Conservation (phyloP, 495 filamentous ascomycete genomes). For the Pseudomonodictys pantanalensis region DNA sequence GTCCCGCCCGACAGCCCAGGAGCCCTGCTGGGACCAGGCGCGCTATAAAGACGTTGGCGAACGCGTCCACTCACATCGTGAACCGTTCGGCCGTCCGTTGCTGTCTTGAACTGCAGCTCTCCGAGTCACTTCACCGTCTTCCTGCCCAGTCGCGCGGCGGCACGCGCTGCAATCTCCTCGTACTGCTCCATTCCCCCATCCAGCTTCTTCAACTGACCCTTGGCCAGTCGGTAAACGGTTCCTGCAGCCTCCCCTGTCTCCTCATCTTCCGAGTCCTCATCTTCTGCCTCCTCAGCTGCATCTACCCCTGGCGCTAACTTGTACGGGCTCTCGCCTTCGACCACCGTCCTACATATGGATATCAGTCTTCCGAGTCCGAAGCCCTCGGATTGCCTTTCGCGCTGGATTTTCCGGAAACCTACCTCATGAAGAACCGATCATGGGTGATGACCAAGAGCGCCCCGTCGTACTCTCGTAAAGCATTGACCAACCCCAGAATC, state of each 20-base stretch:
- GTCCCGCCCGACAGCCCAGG: no score
- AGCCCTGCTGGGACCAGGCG: no score
- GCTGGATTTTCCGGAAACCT: slow-evolving; percentile 46
- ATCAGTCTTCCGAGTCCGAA: slow-evolving; percentile 1
- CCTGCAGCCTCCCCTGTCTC: slow-evolving; percentile 39
- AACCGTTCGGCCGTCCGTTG: no score
- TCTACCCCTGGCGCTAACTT: slow-evolving; percentile 49
- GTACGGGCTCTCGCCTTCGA: slow-evolving; percentile 59
- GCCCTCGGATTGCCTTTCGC: no score
- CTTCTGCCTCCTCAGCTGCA: slow-evolving; percentile 47
- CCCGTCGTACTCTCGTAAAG: slow-evolving; percentile 63
- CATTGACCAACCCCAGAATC: slow-evolving; percentile 64
- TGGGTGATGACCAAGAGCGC: slow-evolving; percentile 72
- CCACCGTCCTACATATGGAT: slow-evolving; percentile 24
- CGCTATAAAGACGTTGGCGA: not conserved
- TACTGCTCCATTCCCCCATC: slow-evolving; percentile 41
- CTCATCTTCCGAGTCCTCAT: slow-evolving; percentile 46
- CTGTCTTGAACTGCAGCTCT: not conserved
- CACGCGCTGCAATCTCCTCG: slow-evolving; percentile 36
- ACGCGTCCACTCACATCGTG: not conserved
- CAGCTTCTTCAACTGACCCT: slow-evolving; percentile 38
- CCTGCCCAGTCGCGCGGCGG: slow-evolving; percentile 30
- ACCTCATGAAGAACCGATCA: slow-evolving; percentile 70
- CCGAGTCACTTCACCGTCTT: not conserved
- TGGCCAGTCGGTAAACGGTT: slow-evolving; percentile 36